These are phyloP conservation scores for Cornus suecica DNA, from an alignment of 148 eudicot genomes.

Conservation along the genomic window DNA sequence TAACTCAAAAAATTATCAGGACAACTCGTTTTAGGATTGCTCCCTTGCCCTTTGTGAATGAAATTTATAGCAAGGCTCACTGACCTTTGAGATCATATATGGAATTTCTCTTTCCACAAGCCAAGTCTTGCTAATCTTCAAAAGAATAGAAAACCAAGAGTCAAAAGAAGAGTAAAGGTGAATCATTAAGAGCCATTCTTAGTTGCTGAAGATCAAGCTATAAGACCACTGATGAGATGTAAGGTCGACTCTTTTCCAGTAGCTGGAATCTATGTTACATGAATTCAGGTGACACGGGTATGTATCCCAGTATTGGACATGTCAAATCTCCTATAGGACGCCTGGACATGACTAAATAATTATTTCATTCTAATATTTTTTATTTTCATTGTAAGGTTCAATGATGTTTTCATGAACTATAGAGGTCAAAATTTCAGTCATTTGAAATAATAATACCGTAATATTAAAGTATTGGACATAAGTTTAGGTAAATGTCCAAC, in stretches of 20 bases:
- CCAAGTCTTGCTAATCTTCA: neutral
- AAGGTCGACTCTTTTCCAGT: neutral
- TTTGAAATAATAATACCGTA: too few relatives aligned
- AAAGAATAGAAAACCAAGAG: neutral
- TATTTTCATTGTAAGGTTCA: too few relatives aligned
- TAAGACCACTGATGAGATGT: neutral
- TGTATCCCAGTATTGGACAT: too few relatives aligned
- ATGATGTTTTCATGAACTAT: too few relatives aligned
- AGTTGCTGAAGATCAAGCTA: conserved; percentile 1
- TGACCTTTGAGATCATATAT: neutral
- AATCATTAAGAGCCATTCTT: neutral
- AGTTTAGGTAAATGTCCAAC: too few relatives aligned
- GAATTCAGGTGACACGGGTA: too few relatives aligned
- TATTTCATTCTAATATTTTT: too few relatives aligned
- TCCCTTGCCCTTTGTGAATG: neutral
- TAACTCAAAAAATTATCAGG: neutral
- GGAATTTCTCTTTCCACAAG: neutral
- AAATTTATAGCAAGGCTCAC: neutral
- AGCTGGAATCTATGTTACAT: too few relatives aligned
- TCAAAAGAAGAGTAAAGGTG: neutral
- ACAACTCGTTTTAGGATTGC: neutral
- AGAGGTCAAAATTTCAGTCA: too few relatives aligned
- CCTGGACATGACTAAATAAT: too few relatives aligned
- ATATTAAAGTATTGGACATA: too few relatives aligned
- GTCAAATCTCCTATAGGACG: too few relatives aligned